These are phyloP conservation scores for Globisporangium abappressorium DNA, from an alignment of 352 stramenopile species.

Conservation along the genomic window DNA sequence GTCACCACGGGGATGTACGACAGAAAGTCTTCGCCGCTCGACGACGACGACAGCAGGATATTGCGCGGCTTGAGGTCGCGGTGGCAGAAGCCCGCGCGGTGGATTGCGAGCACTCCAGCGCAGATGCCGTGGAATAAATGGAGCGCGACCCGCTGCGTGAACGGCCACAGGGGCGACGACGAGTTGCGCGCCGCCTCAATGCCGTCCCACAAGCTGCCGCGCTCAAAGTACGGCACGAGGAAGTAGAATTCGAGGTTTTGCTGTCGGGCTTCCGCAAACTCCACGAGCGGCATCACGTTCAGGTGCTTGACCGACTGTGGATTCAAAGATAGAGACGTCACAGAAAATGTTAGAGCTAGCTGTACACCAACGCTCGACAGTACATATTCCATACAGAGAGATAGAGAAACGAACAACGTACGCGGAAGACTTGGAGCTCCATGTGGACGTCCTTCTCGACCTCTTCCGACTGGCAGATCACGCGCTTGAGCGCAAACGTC, in stretches of 20 bases:
- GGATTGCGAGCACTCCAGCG: constrained; percentile 65
- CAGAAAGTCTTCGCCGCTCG: constrained; percentile 60
- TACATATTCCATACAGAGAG: not conserved
- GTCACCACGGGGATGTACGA: constrained; percentile 79
- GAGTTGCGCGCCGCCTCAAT: constrained; percentile 63
- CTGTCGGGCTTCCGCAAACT: constrained; percentile 68
- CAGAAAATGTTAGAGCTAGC: not conserved
- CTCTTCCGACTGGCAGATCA: constrained; percentile 81
- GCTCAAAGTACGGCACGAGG: constrained; percentile 82
- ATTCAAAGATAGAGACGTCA: not conserved
- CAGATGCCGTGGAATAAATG: constrained; percentile 87
- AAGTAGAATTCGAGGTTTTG: constrained; percentile 83
- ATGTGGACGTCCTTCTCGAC: constrained; percentile 73
- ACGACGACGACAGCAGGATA: constrained; percentile 67
- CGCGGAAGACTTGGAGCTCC: constrained; percentile 72
- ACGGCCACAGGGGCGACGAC: constrained; percentile 78
- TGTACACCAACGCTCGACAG: not conserved
- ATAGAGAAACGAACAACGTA: constrained; percentile 21
- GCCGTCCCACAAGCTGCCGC: constrained; percentile 76
- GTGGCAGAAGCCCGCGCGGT: constrained; percentile 80
- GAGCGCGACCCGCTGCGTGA: constrained; percentile 74
- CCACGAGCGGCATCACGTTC: constrained; percentile 77
- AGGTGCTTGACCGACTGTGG: constrained; percentile 71
- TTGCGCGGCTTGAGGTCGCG: constrained; percentile 87
- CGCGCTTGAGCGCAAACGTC: constrained; percentile 78